A percentile compares a stretch with the other conserved stretches of the same genome.
These are phyloP conservation scores for Solanum virginianum DNA, from an alignment of 257 asterid species.

Conservation along the genomic window DNA sequence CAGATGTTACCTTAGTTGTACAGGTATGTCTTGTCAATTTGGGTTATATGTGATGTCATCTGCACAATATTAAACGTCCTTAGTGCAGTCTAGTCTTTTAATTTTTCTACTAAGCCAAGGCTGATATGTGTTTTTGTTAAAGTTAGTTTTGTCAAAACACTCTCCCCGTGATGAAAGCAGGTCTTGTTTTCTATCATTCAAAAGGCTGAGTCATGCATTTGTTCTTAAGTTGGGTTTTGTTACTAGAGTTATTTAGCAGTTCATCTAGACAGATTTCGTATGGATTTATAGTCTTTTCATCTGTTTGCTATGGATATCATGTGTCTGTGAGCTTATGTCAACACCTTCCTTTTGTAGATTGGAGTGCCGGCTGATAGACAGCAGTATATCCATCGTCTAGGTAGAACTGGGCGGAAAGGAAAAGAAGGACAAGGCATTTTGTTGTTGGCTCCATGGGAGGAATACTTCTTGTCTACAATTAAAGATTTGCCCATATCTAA, in stretches of 20 bases:
- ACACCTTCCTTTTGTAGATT: slow-evolving; percentile 27
- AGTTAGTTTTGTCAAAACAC: not conserved
- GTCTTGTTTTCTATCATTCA: not conserved
- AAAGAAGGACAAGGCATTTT: slow-evolving; percentile 89
- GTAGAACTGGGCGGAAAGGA: slow-evolving; percentile 96
- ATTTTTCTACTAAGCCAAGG: not conserved
- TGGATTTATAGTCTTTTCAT: not conserved
- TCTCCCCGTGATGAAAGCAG: not conserved
- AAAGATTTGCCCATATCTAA: slow-evolving; percentile 79
- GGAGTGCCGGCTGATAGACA: slow-evolving; percentile 91
- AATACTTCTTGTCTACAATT: slow-evolving; percentile 62
- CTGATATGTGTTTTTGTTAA: not conserved
- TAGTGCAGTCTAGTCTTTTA: not conserved
- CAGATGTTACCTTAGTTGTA: slow-evolving; percentile 81
- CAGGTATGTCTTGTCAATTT: slow-evolving; percentile 43
- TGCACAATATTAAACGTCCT: not conserved
- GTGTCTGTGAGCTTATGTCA: not conserved
- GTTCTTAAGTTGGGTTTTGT: not conserved
- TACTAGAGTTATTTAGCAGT: not conserved
- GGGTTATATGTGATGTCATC: not conserved
- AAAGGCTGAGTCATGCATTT: not conserved
- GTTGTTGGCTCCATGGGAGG: slow-evolving; percentile 96
- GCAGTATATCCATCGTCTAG: slow-evolving; percentile 88
- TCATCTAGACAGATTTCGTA: not conserved
- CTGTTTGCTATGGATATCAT: not conserved